Conservation (phyloP, 345 rosid genomes). For the Anastatica hierochuntica region DNA sequence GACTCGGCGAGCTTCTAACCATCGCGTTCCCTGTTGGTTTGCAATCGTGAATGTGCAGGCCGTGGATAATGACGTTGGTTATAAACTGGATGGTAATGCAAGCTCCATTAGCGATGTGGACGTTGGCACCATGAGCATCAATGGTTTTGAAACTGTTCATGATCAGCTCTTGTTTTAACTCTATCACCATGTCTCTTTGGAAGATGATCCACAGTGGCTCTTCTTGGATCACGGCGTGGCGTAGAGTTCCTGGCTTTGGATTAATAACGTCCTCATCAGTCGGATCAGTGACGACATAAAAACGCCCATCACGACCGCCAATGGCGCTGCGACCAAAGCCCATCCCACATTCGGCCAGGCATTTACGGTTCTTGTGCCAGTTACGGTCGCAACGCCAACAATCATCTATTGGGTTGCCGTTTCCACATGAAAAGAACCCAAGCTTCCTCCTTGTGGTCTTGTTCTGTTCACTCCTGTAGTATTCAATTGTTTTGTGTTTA, state of each 20-base stretch:
- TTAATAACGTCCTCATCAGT: constrained; percentile 30
- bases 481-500: no score
- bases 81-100: constrained; percentile 47
- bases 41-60: constrained; percentile 74
- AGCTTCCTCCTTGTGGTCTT: constrained; percentile 11
- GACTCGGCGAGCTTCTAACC: constrained; percentile 59
- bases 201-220: constrained; percentile 34
- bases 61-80: constrained; percentile 70
- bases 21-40: constrained; percentile 61
- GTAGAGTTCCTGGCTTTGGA: constrained; percentile 36
- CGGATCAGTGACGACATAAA: constrained; percentile 34
- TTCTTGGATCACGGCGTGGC: constrained; percentile 35
- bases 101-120: constrained; percentile 37
- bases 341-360: constrained; percentile 31
- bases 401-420: constrained; percentile 30
- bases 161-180: constrained; percentile 38
- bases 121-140: constrained; percentile 39
- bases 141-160: constrained; percentile 46
- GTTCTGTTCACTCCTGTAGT: constrained; percentile 11
- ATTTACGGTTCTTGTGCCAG: constrained; percentile 39
- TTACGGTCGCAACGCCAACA: constrained; percentile 41
- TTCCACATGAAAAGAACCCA: constrained; percentile 16
- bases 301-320: constrained; percentile 36
- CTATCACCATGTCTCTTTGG: constrained; percentile 31
- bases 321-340: constrained; percentile 35